phyloP scores from a whole-genome alignment of 768 basidiomycete genomes.

The Trametes sanguinea region DNA sequence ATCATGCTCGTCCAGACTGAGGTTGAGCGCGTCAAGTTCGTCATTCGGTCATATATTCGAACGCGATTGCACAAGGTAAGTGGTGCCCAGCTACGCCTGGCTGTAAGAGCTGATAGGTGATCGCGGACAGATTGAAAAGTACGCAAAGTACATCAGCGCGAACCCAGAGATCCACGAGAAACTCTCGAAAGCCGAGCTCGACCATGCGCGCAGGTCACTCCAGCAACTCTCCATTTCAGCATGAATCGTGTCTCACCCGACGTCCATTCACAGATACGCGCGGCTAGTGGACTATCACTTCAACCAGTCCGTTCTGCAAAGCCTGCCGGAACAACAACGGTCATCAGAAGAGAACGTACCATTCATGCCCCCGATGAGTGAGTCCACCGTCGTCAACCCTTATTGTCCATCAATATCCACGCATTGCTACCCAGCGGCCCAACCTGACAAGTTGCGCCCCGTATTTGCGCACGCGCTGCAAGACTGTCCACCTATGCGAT shows the following conservation, averaged over 20 bases:
- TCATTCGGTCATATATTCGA: slow-evolving; percentile 86
- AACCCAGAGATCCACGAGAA: slow-evolving; percentile 74
- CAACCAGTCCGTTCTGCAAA: slow-evolving; percentile 76
- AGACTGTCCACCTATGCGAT: slow-evolving; percentile 62
- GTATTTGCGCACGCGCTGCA: slow-evolving; percentile 82
- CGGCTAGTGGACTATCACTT: slow-evolving; percentile 78
- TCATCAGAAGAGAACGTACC: slow-evolving; percentile 73
- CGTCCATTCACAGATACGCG: slow-evolving; percentile 58
- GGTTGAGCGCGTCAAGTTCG: slow-evolving; percentile 91
- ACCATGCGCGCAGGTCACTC: slow-evolving; percentile 69
- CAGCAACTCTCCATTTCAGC: too few species aligned
- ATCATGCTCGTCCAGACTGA: slow-evolving; percentile 94
- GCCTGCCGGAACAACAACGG: slow-evolving; percentile 75
- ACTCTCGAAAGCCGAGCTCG: slow-evolving; percentile 80
- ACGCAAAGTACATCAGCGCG: slow-evolving; percentile 73
- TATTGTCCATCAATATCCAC: slow-evolving; percentile 4
- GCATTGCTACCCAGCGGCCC: slow-evolving; percentile 54
- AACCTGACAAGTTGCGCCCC: slow-evolving; percentile 73
- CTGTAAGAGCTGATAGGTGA: background rate
- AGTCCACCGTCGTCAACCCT: background rate
- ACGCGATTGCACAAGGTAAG: slow-evolving; percentile 83
- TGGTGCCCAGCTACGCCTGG: background rate
- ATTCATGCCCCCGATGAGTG: slow-evolving; percentile 77
- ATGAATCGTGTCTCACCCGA: background rate
- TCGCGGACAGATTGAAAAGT: slow-evolving; percentile 76